phyloP scores from a whole-genome alignment of 208 protist species.

The Trypanosomatidae sp. region DNA sequence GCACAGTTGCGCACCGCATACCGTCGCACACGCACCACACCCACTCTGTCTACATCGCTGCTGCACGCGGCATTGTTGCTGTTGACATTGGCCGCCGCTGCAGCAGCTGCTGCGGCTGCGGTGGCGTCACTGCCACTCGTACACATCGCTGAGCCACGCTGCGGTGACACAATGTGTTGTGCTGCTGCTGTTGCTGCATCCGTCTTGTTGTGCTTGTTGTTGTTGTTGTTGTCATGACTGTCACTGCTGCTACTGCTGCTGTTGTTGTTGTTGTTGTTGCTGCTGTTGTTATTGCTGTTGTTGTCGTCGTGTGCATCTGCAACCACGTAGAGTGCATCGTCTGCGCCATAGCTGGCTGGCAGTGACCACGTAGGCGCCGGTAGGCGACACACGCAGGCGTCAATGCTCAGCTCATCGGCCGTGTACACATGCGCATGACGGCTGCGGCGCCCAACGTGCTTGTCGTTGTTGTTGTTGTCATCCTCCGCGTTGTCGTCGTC shows the following conservation, averaged over 20 bases:
- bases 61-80: background rate
- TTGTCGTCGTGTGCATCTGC: background rate
- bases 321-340: background rate
- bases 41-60: constrained; percentile 2
- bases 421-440: no score
- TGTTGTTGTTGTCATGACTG: no score
- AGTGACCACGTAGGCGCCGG: constrained; percentile 24
- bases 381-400: no score
- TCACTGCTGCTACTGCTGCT: no score
- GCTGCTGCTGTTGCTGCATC: no score
- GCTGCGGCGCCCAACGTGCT: no score
- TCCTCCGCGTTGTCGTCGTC: no score
- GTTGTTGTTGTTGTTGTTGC: background rate
- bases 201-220: no score
- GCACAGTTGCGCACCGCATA: constrained; percentile 6
- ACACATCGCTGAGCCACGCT: no score
- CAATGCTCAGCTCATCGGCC: no score
- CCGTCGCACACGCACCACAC: constrained; percentile 7
- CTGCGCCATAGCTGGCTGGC: constrained; percentile 7
- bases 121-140: background rate
- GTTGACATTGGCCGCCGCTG: background rate
- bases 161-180: no score
- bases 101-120: background rate
- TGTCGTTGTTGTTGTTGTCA: no score
- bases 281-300: background rate